Base-by-base conservation (phyloP, 2,329 filamentous ascomycete genomes). In the Anthostomella pinea region DNA sequence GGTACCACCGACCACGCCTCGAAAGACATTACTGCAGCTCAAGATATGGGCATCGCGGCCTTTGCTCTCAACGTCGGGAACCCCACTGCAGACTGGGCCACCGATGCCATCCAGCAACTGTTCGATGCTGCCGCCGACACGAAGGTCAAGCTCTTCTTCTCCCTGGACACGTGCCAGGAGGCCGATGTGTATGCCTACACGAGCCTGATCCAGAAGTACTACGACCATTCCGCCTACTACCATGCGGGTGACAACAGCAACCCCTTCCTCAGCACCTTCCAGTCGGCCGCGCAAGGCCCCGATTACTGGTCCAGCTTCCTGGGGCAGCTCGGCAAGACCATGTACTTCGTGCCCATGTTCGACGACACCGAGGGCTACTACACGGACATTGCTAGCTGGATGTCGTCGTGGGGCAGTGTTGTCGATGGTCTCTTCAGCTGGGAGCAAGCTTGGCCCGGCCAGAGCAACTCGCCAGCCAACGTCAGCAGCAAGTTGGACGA, bases 371-470 rank as follows among this genome's bases (percentile, higher is more conserved):
- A 37, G 5, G 53, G 52, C 30, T 65, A 65, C 43, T 64, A 64
- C 36, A 49, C 45, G 29, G 41, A 53, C 33, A 47, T 54, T 14
- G 25, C 43, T 0, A 41, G 25, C 1, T 61, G 54, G 43, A 56
- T 57, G 41, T 33, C 48, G 17, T 50, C 48, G 21, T 65, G 60
- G 58, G 50, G 49, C 18, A 46, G 44, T 33, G 46, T 54, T 2
- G 33, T 65, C 11, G 60, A 65, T 35, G 61, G 62, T 7, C 43
- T 63, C 4, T 64, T 64, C 37, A 63, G 52, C 47, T 65, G 63
- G 63, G 62, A 65, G 47, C 53, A 58, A 2, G 49, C 57, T 16
- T 65, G 63, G 63, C 59, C 62, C 1, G 45, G 43, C n/a, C 33
- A 35, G 6, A 48, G 45, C 14, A 49, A 56, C 20, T 39, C 24